Conservation (phyloP, 371 early-diverging fungal species). For the Umbelopsis sp. region DNA sequence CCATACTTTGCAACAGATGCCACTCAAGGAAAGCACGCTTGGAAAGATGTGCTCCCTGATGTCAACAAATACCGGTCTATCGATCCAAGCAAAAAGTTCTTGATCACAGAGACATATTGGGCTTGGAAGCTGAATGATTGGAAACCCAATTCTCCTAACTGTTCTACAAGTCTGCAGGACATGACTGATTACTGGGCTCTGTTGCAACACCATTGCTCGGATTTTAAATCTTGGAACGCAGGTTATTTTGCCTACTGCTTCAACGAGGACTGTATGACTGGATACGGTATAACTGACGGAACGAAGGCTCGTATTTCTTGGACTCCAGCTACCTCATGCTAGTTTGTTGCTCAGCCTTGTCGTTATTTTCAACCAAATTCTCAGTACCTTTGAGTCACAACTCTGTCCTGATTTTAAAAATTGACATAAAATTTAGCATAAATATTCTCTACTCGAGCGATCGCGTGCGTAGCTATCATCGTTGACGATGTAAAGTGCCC, state of each 20-base stretch:
- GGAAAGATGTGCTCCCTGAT: conserved; percentile 14
- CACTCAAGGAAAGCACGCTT: conserved; percentile 14
- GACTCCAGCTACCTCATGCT: background rate
- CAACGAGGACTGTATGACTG: conserved; percentile 15
- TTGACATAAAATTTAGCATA: too few species aligned
- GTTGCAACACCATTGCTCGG: background rate
- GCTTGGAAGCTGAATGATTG: conserved; percentile 9
- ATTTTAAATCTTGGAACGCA: conserved; percentile 6
- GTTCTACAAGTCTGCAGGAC: conserved; percentile 6
- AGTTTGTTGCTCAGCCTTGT: background rate
- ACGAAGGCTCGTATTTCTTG: conserved; percentile 5
- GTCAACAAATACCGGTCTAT: conserved; percentile 9
- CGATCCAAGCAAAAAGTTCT: background rate
- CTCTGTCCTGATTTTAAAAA: background rate
- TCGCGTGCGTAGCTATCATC: too few species aligned
- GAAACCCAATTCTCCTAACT: conserved; percentile 7
- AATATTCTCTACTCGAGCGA: too few species aligned
- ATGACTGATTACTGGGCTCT: conserved; percentile 11
- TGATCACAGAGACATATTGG: conserved; percentile 10
- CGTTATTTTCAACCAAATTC: too few species aligned
- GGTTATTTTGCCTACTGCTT: conserved; percentile 17
- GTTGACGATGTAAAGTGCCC: too few species aligned
- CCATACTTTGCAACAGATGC: conserved; percentile 12
- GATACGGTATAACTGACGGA: conserved; percentile 8
- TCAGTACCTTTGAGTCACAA: background rate